phyloP scores from a whole-genome alignment of 805 yeast genomes.

The Hemisphaericaspora nanyangensis region DNA sequence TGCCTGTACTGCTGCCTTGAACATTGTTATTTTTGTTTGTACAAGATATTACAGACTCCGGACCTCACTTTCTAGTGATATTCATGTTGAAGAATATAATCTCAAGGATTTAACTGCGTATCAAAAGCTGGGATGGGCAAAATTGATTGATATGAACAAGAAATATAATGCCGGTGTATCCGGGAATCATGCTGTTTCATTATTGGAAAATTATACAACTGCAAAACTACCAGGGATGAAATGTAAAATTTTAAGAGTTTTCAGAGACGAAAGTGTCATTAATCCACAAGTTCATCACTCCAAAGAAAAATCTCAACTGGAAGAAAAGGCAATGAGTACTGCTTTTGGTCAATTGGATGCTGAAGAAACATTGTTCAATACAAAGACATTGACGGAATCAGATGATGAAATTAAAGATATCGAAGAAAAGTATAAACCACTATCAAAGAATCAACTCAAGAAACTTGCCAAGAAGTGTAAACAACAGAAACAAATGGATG shows the following conservation, averaged over 20 bases:
- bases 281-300: not conserved
- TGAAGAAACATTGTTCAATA: constrained; percentile 8
- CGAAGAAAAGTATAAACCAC: constrained; percentile 13
- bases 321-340: constrained; percentile 1
- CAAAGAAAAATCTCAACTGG: not conserved
- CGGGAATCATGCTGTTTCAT: constrained; percentile 15
- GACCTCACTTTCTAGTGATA: constrained; percentile 6
- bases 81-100: constrained; percentile 13
- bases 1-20: constrained; percentile 6
- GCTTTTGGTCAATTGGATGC: constrained; percentile 11
- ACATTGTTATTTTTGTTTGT: constrained; percentile 7
- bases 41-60: constrained; percentile 9
- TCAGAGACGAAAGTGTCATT: constrained; percentile 3
- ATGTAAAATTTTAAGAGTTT: constrained; percentile 15
- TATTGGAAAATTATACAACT: constrained; percentile 15
- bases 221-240: constrained; percentile 10
- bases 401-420: not conserved
- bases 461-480: constrained; percentile 13
- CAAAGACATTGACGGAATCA: not conserved
- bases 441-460: constrained; percentile 17
- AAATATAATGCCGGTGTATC: constrained; percentile 15
- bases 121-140: constrained; percentile 17
- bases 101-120: constrained; percentile 9
- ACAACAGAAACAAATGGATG: constrained; percentile 7
- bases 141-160: constrained; percentile 13